A percentile compares a stretch with the other conserved stretches of the same genome.
Evolutionary conservation across 345 rosid species (phyloP).

Genomic region (Gossypium turneri): DNA sequence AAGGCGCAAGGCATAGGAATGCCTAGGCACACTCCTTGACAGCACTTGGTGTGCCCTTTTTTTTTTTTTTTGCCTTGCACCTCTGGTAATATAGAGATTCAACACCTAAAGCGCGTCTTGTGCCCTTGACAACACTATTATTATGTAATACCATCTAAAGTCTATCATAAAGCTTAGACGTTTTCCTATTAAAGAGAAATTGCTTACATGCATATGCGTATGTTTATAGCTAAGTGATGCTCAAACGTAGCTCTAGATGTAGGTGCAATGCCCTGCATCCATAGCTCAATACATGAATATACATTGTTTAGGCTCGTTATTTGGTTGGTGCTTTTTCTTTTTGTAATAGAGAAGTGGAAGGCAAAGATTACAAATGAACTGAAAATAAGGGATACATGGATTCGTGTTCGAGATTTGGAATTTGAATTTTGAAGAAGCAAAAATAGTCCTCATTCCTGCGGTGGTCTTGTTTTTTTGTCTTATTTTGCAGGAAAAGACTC

Average conservation of each 20-base stretch:
- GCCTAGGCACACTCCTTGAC: too few relatives aligned
- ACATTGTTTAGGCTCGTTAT: neutral
- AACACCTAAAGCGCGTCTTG: too few relatives aligned
- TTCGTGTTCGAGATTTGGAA: neutral
- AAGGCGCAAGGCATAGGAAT: too few relatives aligned
- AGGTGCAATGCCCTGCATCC: neutral
- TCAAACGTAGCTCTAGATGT: neutral
- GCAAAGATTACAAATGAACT: neutral
- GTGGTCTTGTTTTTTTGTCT: neutral
- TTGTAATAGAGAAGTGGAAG: neutral
- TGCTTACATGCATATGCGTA: neutral
- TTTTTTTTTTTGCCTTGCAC: too few relatives aligned
- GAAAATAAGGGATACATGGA: neutral
- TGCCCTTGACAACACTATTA: too few relatives aligned
- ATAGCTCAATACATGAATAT: neutral
- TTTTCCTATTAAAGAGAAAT: neutral
- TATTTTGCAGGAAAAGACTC: conserved; percentile 77
- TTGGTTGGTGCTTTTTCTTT: neutral
- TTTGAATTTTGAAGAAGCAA: conserved; percentile 5
- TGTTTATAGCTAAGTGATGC: neutral
- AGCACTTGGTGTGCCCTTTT: too few relatives aligned
- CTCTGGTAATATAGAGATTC: too few relatives aligned
- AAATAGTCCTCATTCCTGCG: neutral
- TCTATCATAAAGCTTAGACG: too few relatives aligned
- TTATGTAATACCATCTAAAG: too few relatives aligned